Conservation (phyloP, 1,139 yeast species). For the Pichia sorboxylosa region DNA sequence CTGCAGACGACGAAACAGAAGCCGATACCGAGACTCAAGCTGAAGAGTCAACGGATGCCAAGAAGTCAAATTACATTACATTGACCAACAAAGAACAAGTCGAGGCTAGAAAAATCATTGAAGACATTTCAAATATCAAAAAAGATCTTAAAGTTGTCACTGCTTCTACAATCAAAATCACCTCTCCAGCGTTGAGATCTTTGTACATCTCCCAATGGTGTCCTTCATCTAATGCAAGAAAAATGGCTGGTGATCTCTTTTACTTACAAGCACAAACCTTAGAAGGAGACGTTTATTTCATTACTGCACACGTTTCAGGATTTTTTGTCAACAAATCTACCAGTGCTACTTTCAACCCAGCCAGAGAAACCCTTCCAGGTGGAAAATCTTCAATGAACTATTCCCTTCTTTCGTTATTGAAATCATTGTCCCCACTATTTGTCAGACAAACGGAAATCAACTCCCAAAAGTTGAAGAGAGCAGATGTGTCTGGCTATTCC, state of each 20-base stretch:
- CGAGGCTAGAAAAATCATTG: constrained; percentile 15
- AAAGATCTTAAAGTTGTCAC: constrained; percentile 13
- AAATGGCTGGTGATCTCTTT: constrained; percentile 62
- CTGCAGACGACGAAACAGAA: constrained; percentile 9
- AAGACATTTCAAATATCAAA: constrained; percentile 9
- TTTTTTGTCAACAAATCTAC: constrained; percentile 67
- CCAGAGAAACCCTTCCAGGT: constrained; percentile 8
- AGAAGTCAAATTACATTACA: constrained; percentile 14
- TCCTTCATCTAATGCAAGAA: constrained; percentile 45
- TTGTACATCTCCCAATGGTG: constrained; percentile 73
- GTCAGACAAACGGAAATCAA: constrained; percentile 27
- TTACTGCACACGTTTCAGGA: constrained; percentile 71
- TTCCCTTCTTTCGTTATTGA: constrained; percentile 43
- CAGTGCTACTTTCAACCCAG: constrained; percentile 37
- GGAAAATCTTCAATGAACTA: constrained; percentile 29
- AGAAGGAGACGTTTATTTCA: constrained; percentile 68
- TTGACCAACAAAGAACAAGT: constrained; percentile 25
- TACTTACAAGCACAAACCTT: constrained; percentile 67
- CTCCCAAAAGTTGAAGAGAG: constrained; percentile 30
- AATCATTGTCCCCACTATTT: constrained; percentile 42
- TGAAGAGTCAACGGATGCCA: constrained; percentile 6
- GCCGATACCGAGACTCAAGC: constrained; percentile 11
- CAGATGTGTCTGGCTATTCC: constrained; percentile 45
- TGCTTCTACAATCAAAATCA: constrained; percentile 18
- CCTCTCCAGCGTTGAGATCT: constrained; percentile 39